These are phyloP conservation scores for Candida ulmi DNA, from an alignment of 805 yeast species.

Conservation along the genomic window DNA sequence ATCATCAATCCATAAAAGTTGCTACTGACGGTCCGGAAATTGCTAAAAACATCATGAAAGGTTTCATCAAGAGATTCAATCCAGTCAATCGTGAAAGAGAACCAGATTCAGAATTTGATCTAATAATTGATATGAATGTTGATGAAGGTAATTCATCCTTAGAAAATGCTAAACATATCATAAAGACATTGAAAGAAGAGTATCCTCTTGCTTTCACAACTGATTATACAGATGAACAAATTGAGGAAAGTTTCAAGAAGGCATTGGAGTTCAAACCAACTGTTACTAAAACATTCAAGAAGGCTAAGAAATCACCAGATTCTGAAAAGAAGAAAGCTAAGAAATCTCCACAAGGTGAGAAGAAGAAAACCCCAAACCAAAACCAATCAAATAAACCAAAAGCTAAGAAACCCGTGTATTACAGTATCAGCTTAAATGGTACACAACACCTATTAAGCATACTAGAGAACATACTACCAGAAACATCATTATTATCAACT, in stretches of 20 bases:
- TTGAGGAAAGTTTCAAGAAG: constrained; percentile 40
- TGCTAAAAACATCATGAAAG: constrained; percentile 61
- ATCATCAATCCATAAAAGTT: constrained; percentile 77
- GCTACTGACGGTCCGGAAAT: constrained; percentile 38
- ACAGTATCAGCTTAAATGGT: constrained; percentile 34
- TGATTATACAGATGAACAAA: constrained; percentile 24
- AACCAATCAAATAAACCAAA: constrained; percentile 4
- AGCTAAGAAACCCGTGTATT: constrained; percentile 34
- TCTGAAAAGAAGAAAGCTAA: too few species aligned
- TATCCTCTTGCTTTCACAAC: constrained; percentile 30
- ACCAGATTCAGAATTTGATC: constrained; percentile 69
- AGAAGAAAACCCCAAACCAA: constrained; percentile 4
- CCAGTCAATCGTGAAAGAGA: constrained; percentile 36
- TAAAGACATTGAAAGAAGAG: constrained; percentile 30
- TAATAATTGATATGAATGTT: constrained; percentile 52
- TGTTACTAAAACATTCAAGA: constrained; percentile 30
- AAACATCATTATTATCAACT: too few species aligned
- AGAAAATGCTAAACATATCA: constrained; percentile 40
- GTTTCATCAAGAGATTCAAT: constrained; percentile 68
- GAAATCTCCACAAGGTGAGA: too few species aligned
- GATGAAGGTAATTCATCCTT: constrained; percentile 37
- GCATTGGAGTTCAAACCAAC: constrained; percentile 56
- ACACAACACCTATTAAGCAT: constrained; percentile 1
- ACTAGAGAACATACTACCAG: too few species aligned
- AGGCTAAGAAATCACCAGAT: too few species aligned